Percentiles rank a stretch among this genome's conserved stretches.
Conservation (phyloP, 768 basidiomycete species). For the Leucocoprinus sp. region DNA sequence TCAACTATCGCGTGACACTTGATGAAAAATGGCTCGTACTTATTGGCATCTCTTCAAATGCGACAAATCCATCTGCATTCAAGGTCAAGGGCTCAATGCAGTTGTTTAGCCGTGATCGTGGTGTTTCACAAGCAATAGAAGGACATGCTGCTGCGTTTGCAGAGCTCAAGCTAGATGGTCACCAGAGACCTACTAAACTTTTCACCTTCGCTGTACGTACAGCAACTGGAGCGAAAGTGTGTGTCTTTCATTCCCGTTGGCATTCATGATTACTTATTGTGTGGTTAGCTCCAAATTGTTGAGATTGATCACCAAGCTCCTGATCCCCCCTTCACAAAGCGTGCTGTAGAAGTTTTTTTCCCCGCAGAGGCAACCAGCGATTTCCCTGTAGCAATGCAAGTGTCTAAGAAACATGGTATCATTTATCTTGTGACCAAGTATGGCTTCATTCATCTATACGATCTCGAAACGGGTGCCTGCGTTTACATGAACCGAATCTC, state of each 20-base stretch:
- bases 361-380: conserved; percentile 97
- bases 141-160: conserved; percentile 98
- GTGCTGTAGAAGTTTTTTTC: conserved; percentile 98
- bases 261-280: conserved; percentile 8
- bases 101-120: conserved; percentile 86
- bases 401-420: conserved; percentile 94
- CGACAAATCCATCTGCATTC: conserved; percentile 91
- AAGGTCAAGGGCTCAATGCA: conserved; percentile 99
- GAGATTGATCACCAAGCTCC: conserved; percentile 95
- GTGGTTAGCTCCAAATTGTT: conserved; percentile 83
- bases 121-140: conserved; percentile 96
- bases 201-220: conserved; percentile 95
- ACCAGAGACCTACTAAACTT: conserved; percentile 77
- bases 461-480: conserved; percentile 93
- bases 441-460: conserved; percentile 98
- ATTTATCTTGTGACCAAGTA: conserved; percentile 97
- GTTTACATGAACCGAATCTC: conserved; percentile 99
- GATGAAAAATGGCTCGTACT: conserved; percentile 99
- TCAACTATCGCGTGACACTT: conserved; percentile 89
- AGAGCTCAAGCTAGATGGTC: conserved; percentile 84
- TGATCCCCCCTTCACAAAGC: conserved; percentile 91
- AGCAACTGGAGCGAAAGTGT: conserved; percentile 94
- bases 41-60: conserved; percentile 88
- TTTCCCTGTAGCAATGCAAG: conserved; percentile 99
- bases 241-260: conserved; percentile 16